These are phyloP conservation scores for Clavaria fumosa DNA, from an alignment of 768 basidiomycete species.

Conservation along the genomic window DNA sequence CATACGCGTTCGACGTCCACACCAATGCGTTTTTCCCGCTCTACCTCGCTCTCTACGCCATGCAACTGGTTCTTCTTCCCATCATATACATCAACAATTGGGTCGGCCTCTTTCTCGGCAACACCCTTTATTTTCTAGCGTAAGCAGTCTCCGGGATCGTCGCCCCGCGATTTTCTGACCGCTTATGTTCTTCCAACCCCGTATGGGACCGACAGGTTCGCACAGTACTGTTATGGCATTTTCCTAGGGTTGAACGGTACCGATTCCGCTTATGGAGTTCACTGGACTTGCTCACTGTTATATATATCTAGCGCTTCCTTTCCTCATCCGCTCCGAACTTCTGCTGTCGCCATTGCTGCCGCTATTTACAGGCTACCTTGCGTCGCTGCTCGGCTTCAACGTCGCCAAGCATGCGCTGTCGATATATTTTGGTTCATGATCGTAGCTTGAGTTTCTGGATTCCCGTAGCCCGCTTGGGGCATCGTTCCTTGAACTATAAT, in stretches of 20 bases:
- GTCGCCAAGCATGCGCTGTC: constrained; percentile 68
- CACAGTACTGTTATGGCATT: constrained; percentile 84
- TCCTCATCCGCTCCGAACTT: constrained; percentile 79
- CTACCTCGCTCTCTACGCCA: constrained; percentile 79
- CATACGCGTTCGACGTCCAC: constrained; percentile 93
- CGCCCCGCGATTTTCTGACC: not conserved
- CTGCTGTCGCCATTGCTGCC: constrained; percentile 85
- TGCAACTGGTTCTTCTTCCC: constrained; percentile 75
- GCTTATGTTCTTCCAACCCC: no score
- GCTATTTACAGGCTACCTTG: constrained; percentile 70
- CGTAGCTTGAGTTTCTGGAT: no score
- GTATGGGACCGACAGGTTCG: no score
- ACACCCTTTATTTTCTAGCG: constrained; percentile 83
- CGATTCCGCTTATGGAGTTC: constrained; percentile 11
- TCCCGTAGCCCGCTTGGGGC: no score
- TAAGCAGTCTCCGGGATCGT: constrained; percentile 22
- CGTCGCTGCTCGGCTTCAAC: constrained; percentile 84
- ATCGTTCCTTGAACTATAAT: no score
- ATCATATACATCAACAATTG: constrained; percentile 75
- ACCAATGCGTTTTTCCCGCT: constrained; percentile 94
- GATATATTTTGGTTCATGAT: constrained; percentile 62
- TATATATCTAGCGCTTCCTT: constrained; percentile 68
- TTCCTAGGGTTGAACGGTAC: constrained; percentile 75
- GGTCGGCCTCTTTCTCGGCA: constrained; percentile 90
- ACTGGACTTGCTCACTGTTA: constrained; percentile 4